These are phyloP conservation scores for Blastocystis sp. DNA, from an alignment of 352 stramenopile genomes.

Conservation along the genomic window DNA sequence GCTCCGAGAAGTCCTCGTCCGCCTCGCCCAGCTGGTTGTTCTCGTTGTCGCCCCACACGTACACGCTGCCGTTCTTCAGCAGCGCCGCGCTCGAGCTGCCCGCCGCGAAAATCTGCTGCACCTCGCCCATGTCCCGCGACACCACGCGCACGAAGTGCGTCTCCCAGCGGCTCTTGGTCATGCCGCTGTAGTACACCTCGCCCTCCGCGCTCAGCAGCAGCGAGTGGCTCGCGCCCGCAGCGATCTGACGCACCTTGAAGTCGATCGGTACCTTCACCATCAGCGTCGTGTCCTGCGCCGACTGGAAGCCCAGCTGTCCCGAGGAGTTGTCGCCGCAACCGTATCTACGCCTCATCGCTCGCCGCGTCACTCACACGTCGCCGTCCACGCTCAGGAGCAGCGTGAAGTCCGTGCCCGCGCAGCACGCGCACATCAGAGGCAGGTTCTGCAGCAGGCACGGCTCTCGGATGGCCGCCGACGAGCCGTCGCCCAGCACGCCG, in stretches of 20 bases:
- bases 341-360: neutral
- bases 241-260: neutral
- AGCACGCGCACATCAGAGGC: neutral
- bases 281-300: neutral
- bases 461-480: neutral
- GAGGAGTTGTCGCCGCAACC: neutral
- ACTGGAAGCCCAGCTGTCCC: constrained; percentile 21
- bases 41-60: constrained; percentile 6
- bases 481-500: neutral
- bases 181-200: constrained; percentile 17
- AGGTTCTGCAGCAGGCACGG: neutral
- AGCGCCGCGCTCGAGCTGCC: neutral
- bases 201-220: constrained; percentile 22
- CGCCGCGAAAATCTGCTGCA: neutral
- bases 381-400: neutral
- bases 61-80: neutral
- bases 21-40: neutral
- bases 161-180: neutral
- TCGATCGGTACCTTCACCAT: neutral
- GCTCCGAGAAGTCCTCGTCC: neutral
- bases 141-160: neutral
- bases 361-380: neutral
- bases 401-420: neutral
- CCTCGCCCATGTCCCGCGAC: neutral
- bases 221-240: neutral